These are phyloP conservation scores for Helicocarpus griseus DNA, from an alignment of 2,329 filamentous ascomycete genomes.

Conservation along the genomic window DNA sequence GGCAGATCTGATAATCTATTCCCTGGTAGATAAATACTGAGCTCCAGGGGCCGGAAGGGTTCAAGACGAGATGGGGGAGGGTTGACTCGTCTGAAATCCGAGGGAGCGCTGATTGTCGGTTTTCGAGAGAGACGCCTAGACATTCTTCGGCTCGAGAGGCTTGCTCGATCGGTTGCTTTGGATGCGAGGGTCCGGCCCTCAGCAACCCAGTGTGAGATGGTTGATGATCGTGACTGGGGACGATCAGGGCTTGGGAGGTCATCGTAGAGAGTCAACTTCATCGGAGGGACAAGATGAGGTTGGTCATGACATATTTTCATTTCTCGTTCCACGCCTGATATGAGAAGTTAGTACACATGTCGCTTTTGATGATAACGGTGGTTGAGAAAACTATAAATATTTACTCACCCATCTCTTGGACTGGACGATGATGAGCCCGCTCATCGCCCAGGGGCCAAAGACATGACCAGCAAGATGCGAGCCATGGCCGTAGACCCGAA, in stretches of 20 bases:
- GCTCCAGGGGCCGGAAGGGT: constrained; percentile 34
- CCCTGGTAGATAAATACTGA: constrained; percentile 37
- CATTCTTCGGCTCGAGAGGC: constrained; percentile 29
- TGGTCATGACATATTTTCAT: constrained; percentile 37
- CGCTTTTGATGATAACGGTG: background rate
- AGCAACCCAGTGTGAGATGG: constrained; percentile 30
- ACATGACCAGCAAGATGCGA: constrained; percentile 31
- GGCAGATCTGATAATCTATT: constrained; percentile 37
- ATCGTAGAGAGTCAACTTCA: constrained; percentile 35
- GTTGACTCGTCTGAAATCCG: constrained; percentile 31
- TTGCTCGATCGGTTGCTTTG: constrained; percentile 32
- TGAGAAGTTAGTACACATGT: background rate
- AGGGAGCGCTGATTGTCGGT: constrained; percentile 34
- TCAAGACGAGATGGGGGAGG: constrained; percentile 12
- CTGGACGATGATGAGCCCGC: constrained; percentile 16
- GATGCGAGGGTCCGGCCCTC: constrained; percentile 30
- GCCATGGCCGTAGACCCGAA: constrained; percentile 31
- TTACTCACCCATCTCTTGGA: constrained; percentile 15
- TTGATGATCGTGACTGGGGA: constrained; percentile 22
- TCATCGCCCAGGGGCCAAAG: constrained; percentile 21
- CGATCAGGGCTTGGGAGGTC: constrained; percentile 27
- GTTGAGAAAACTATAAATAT: background rate
- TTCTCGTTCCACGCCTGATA: constrained; percentile 30
- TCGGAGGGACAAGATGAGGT: constrained; percentile 37
- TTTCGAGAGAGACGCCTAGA: constrained; percentile 22